Base-by-base conservation (phyloP, 129 eudicot species). In the Ambrosia artemisiifolia region DNA sequence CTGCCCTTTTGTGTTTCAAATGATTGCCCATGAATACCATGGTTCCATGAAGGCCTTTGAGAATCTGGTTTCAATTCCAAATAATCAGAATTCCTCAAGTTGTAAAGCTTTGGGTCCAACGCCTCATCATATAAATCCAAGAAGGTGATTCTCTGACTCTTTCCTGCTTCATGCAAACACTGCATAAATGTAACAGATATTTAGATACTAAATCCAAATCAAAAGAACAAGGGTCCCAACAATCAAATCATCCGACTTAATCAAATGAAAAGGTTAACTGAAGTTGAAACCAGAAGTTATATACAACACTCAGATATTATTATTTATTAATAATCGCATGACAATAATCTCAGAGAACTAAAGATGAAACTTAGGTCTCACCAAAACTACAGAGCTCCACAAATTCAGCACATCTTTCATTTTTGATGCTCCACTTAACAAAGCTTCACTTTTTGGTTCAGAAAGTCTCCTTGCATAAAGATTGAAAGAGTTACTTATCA, bases 101-200 rank as follows among this genome's bases (percentile, higher is more conserved):
- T 75, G 49, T 38, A 69, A 55, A 74, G 59, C 66, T 83, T 82
- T 60, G 97, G 95, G 81, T 90, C 86, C 56, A 90, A 84, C 12
- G 83, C 82, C 81, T 94, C 96, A 40, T 81, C 69, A 75, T 85
- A 88, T 69, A 90, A 74, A 70, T 94, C 95, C 36, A 94, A 78
- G 67, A 94, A 78, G 63, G 79, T 73, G 44, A 80, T 65, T 66
- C 86, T 86, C 40, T 69, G 78, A 68, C 51, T 51, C 84, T 81
- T 86, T 78, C 87, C 96, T 42, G 78, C 96, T 84, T 86, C 96
- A 64, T 83, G 79, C 66, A 90, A 78, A 60, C 98, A 85, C 98
- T 93, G 88, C 80, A 75, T 40, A 14, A 44, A 71, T 18, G n/a
- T 32, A 32, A 12, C 19, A 30, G 6, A 60, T 60, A 60, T 33